A percentile compares a stretch with the other conserved stretches of the same genome.
Evolutionary conservation across 2,329 filamentous ascomycete genomes (phyloP).

Genomic region (Neopestalotiopsis sp.): DNA sequence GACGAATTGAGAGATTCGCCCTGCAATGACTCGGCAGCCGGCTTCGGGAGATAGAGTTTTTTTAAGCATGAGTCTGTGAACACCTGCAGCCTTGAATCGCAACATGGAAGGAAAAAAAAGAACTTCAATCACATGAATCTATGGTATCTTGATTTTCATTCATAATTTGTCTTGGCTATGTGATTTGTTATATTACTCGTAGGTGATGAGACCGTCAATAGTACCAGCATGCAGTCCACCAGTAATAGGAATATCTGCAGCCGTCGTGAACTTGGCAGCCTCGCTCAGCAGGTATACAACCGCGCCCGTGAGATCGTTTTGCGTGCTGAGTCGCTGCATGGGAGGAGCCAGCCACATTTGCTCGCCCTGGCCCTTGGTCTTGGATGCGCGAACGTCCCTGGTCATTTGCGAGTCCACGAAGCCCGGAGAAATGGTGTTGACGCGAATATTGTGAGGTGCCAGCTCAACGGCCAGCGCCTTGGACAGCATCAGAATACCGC

Average conservation of each 20-base stretch:
- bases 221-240: constrained; percentile 48
- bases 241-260: constrained; percentile 49
- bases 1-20: not conserved
- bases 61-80: not conserved
- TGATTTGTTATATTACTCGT: constrained; percentile 24
- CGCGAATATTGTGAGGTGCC: constrained; percentile 40
- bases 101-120: too few species aligned
- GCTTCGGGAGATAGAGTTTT: not conserved
- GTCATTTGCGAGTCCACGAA: constrained; percentile 45
- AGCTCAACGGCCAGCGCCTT: constrained; percentile 45
- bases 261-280: constrained; percentile 48
- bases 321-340: constrained; percentile 43
- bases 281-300: constrained; percentile 50
- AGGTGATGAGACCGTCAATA: constrained; percentile 42
- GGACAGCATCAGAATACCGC: constrained; percentile 45
- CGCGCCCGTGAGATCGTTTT: constrained; percentile 48
- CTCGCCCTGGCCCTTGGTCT: constrained; percentile 39
- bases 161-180: not conserved
- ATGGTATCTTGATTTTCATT: not conserved
- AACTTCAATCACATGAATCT: not conserved
- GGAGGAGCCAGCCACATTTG: constrained; percentile 46
- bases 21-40: not conserved
- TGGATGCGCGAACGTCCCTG: constrained; percentile 35
- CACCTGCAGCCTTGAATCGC: not conserved
- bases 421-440: constrained; percentile 46